phyloP scores from a whole-genome alignment of 768 basidiomycete species.

The Auriculariales sp. region DNA sequence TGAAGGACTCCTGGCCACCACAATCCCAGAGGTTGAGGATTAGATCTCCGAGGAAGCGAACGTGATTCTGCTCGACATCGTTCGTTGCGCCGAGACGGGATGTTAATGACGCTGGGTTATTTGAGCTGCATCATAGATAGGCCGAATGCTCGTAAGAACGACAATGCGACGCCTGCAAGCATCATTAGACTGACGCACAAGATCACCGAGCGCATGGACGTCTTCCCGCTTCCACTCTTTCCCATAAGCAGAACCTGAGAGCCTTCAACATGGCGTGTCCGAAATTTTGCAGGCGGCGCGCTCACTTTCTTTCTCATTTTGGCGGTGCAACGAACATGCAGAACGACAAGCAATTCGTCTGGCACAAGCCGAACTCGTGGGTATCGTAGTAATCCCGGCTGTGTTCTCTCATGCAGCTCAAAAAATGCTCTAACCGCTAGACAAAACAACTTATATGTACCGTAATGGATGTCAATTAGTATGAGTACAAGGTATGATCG shows the following conservation, averaged over 20 bases:
- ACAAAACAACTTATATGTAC: too few relatives aligned
- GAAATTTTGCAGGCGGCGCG: background rate
- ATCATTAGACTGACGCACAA: slow-evolving; percentile 51
- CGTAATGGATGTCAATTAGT: too few relatives aligned
- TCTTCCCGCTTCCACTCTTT: slow-evolving; percentile 86
- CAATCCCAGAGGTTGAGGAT: slow-evolving; percentile 98
- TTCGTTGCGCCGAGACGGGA: slow-evolving; percentile 89
- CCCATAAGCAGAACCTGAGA: slow-evolving; percentile 92
- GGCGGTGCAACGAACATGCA: too few relatives aligned
- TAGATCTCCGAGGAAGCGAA: slow-evolving; percentile 91
- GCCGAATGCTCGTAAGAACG: slow-evolving; percentile 6
- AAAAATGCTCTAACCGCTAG: too few relatives aligned
- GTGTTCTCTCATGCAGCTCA: too few relatives aligned
- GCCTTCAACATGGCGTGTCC: background rate
- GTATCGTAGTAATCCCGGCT: too few relatives aligned
- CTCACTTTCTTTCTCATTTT: slow-evolving; percentile 23
- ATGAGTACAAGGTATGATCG: too few relatives aligned
- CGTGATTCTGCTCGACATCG: slow-evolving; percentile 95
- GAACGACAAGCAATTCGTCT: too few relatives aligned
- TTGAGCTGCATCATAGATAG: slow-evolving; percentile 44
- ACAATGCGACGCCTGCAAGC: background rate
- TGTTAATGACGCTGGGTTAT: slow-evolving; percentile 86
- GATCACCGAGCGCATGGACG: slow-evolving; percentile 97
- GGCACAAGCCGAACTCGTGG: too few relatives aligned
- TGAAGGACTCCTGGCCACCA: slow-evolving; percentile 94